phyloP scores from a whole-genome alignment of 169 alveolate species.

The Amoebophrya sp. region DNA sequence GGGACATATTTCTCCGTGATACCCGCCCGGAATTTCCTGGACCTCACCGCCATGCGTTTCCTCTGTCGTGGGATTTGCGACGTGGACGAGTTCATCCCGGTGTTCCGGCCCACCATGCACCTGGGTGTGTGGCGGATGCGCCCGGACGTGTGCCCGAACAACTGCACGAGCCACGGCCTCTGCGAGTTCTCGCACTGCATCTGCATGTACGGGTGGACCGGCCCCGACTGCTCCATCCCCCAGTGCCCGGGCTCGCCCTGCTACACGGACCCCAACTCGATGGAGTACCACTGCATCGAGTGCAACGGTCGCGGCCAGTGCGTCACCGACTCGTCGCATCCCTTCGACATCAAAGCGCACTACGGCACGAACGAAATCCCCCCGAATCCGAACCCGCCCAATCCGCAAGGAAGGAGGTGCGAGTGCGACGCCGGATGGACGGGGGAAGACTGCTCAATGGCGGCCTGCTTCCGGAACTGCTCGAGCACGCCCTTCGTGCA shows the following conservation, averaged over 20 bases:
- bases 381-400: no score
- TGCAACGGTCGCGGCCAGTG: neutral
- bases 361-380: no score
- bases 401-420: no score
- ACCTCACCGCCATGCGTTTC: neutral
- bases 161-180: neutral
- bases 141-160: neutral
- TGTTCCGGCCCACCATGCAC: neutral
- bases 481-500: neutral
- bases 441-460: neutral
- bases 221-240: neutral
- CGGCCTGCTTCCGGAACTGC: neutral
- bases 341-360: no score
- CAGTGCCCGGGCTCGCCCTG: neutral
- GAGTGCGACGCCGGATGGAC: neutral
- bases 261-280: neutral
- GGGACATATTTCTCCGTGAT: no score
- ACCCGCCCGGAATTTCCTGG: neutral
- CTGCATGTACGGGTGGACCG: neutral
- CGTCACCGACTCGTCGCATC: neutral
- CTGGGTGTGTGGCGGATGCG: neutral
- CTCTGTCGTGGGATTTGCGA: neutral
- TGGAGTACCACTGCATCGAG: neutral
- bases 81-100: neutral
- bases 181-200: neutral